Conservation (phyloP, 176 grass and related monocot species). For the Zoysia pacifica region DNA sequence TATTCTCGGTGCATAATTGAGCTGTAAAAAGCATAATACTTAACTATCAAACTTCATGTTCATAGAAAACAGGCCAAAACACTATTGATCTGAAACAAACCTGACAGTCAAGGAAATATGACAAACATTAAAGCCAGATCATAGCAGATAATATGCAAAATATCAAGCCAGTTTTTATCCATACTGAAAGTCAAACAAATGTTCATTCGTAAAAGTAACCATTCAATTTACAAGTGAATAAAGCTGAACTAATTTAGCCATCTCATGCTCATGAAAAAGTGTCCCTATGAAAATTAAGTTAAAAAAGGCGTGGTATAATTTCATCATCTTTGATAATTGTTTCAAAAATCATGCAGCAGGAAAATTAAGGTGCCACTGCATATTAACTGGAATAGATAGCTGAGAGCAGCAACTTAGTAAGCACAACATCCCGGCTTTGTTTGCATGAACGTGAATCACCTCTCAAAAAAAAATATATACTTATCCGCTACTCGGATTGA, state of each 20-base stretch:
- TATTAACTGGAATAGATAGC: not conserved
- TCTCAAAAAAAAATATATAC: not conserved
- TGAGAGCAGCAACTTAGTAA: not conserved
- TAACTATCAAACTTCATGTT: conserved; percentile 26
- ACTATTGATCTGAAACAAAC: conserved; percentile 41
- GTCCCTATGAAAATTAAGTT: too few species aligned
- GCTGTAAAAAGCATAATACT: conserved; percentile 52
- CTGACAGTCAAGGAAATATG: conserved; percentile 20
- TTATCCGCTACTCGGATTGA: not conserved
- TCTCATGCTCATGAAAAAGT: not conserved
- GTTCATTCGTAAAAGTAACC: not conserved
- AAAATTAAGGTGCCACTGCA: not conserved
- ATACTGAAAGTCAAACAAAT: not conserved
- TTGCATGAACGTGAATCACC: conserved; percentile 19
- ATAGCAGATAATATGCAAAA: conserved; percentile 16
- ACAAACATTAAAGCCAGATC: conserved; percentile 35
- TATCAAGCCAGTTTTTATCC: conserved; percentile 20
- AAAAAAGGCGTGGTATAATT: not conserved
- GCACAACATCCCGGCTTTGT: not conserved
- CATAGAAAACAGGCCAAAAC: conserved; percentile 22
- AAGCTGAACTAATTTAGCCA: not conserved
- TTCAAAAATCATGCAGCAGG: not conserved
- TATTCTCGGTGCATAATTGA: conserved; percentile 85
- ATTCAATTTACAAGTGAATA: conserved; percentile 9
- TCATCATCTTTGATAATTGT: not conserved